These are phyloP conservation scores for Kalaharituber pfeilii DNA, from an alignment of 2,329 filamentous ascomycete genomes.

Conservation along the genomic window DNA sequence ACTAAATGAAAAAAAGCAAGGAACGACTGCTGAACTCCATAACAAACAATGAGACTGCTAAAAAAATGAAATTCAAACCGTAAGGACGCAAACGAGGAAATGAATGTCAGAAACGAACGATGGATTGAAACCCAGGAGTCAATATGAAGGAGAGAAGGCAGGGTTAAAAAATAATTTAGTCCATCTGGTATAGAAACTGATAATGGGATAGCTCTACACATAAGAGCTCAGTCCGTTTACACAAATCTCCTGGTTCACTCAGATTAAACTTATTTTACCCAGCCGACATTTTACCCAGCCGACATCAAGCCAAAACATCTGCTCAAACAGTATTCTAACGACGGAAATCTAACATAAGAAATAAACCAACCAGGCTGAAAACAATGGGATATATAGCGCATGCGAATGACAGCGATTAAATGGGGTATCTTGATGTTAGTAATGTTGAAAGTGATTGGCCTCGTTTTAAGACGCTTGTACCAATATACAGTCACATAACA, in stretches of 20 bases:
- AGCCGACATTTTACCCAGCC: not conserved
- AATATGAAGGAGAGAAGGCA: slow-evolving; percentile 7
- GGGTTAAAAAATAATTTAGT: slow-evolving; percentile 5
- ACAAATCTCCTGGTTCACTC: not conserved
- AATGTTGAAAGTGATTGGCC: not conserved
- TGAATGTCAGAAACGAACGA: too few relatives aligned
- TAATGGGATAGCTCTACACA: slow-evolving; percentile 5
- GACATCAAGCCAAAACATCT: not conserved
- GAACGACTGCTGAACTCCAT: too few relatives aligned
- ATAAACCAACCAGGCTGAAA: too few relatives aligned
- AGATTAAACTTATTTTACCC: not conserved
- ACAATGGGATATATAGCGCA: not conserved
- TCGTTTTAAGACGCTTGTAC: too few relatives aligned
- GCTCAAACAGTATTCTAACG: not conserved
- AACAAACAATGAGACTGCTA: too few relatives aligned
- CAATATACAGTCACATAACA: slow-evolving; percentile 55
- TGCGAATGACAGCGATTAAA: not conserved
- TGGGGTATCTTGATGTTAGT: not conserved
- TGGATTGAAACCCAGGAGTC: too few relatives aligned
- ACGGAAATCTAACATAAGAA: not conserved
- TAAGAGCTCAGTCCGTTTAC: too few relatives aligned
- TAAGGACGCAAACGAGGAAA: too few relatives aligned
- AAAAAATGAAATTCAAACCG: too few relatives aligned
- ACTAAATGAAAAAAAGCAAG: too few relatives aligned
- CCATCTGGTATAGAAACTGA: slow-evolving; percentile 7